Conservation (phyloP, 352 stramenopile species). For the Phytophthora pini region DNA sequence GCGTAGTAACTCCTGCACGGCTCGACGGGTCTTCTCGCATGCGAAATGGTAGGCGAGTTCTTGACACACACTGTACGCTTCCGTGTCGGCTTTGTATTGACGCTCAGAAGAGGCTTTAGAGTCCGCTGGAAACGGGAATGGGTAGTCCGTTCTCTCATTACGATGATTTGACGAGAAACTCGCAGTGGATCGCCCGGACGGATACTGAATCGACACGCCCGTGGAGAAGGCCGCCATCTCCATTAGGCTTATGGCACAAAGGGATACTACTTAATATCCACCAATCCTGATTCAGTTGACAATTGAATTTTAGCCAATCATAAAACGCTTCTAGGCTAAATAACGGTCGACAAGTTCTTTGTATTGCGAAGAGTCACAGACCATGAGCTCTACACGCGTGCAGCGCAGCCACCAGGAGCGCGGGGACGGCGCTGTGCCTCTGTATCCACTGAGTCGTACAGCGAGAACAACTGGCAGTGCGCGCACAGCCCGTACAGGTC, state of each 20-base stretch:
- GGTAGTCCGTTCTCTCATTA: conserved; percentile 3
- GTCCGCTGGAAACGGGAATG: conserved; percentile 34
- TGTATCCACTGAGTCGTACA: conserved; percentile 29
- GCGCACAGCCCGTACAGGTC: conserved; percentile 18
- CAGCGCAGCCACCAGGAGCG: conserved; percentile 41
- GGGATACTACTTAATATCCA: conserved; percentile 6
- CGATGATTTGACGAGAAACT: not conserved
- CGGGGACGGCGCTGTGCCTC: conserved; percentile 30
- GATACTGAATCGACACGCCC: conserved; percentile 61
- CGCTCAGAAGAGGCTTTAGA: conserved; percentile 1
- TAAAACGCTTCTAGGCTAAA: not conserved
- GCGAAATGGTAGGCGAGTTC: conserved; percentile 76
- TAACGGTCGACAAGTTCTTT: conserved; percentile 10
- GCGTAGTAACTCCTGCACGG: conserved; percentile 65
- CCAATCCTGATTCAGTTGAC: conserved; percentile 14
- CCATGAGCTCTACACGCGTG: conserved; percentile 37
- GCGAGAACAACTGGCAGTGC: conserved; percentile 15
- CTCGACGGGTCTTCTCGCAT: conserved; percentile 54
- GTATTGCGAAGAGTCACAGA: conserved; percentile 33
- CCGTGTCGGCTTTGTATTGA: conserved; percentile 32
- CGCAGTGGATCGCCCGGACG: conserved; percentile 9
- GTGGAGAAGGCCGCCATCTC: conserved; percentile 57
- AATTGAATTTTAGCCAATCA: conserved; percentile 30
- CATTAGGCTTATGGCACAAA: conserved; percentile 31
- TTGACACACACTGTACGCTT: conserved; percentile 56